Base-by-base conservation (phyloP, 2,329 filamentous ascomycete species). In the Claviceps fusiformis region DNA sequence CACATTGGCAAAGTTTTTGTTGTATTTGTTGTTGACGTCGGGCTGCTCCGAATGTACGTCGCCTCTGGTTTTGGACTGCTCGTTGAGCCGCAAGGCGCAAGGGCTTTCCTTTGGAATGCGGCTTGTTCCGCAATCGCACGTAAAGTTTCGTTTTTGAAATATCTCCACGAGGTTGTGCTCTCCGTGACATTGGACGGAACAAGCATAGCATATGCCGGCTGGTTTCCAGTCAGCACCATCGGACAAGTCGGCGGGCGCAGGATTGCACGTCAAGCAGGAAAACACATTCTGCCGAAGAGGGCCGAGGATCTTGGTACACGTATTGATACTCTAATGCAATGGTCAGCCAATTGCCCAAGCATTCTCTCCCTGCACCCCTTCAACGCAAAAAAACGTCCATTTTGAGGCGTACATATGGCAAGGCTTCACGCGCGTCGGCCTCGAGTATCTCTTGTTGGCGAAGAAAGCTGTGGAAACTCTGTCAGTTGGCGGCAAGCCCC, bases 121-220 rank as follows among this genome's bases (percentile, higher is more conserved):
- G 48, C 85, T 89, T 0, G 91, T 96, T 31, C 93, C 93, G 64
- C 93, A 98, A 69, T 98, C 93, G 72, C 93, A 98, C 45, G 88
- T 88, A 65, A 98, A 97, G 70, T 95, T 85, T 64, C 95, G 85
- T 74, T 96, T 97, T 67, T 82, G 86, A 73, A 98, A 98, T 24
- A 98, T 86, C 71, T 98, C 93, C 52, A 97, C 93, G 31, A 98
- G 82, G 1, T 80, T 87, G 68, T 98, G 93, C 65, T 97, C 91
- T 61, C 93, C 92, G 65, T 98, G 93, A 67, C 93, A 98, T 62
- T 92, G 87, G 57, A 98, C 89, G 7, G 92, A 96, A 73, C 93
- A 98, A 27, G 91, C 88, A 65, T 98, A 98, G 75, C 93, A 98
- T 55, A 98, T 82, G 31, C 88, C 93, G 3, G 92, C 93, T 0